Conservation (phyloP, 768 basidiomycete species). For the Boletus edulis region DNA sequence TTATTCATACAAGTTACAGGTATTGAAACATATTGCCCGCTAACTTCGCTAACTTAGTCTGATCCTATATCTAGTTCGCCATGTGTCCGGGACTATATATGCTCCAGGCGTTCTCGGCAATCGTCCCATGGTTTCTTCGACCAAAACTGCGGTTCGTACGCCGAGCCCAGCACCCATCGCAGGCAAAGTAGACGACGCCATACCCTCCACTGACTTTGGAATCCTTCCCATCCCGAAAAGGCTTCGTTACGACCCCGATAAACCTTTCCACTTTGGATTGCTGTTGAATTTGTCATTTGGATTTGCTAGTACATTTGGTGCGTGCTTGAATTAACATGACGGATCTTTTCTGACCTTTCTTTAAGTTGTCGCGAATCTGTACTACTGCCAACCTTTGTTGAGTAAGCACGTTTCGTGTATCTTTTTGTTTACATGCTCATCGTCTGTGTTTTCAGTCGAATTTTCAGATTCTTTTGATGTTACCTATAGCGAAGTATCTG, state of each 20-base stretch:
- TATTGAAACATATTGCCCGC: too few species aligned
- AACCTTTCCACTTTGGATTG: constrained; percentile 51
- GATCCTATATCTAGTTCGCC: background rate
- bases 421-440: background rate
- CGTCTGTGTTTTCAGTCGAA: constrained; percentile 18
- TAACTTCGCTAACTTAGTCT: background rate
- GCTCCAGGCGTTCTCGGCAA: background rate
- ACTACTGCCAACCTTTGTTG: constrained; percentile 80
- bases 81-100: constrained; percentile 14
- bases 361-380: constrained; percentile 69
- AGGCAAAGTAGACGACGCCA: background rate
- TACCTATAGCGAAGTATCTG: constrained; percentile 36
- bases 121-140: constrained; percentile 16
- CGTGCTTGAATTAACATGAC: background rate
- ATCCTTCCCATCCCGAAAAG: constrained; percentile 61
- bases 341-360: background rate
- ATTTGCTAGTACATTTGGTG: constrained; percentile 50
- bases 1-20: too few species aligned
- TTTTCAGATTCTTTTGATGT: constrained; percentile 40
- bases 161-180: background rate
- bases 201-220: constrained; percentile 48
- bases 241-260: constrained; percentile 50
- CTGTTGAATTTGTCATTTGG: constrained; percentile 60
- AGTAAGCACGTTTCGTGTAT: constrained; percentile 40
- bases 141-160: background rate